A percentile compares a stretch with the other conserved stretches of the same genome.
These are phyloP conservation scores for Letharia columbiana DNA, from an alignment of 495 filamentous ascomycete genomes.

Conservation along the genomic window DNA sequence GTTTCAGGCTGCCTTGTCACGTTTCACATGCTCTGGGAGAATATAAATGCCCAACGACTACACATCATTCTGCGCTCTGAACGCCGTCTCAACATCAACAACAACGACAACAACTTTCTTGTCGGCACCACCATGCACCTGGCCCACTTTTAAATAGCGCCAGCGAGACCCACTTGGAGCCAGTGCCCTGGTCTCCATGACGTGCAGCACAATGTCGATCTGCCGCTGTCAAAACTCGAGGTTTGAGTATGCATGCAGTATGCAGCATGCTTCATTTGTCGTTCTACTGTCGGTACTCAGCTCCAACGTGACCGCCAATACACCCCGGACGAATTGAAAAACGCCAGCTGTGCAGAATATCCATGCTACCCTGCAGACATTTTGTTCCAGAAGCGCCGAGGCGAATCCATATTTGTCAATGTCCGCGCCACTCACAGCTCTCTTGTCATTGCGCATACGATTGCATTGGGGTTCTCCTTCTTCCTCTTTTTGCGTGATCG, in stretches of 20 bases:
- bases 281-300: neutral
- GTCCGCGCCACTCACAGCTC: constrained; percentile 10
- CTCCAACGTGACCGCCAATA: neutral
- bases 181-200: neutral
- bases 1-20: neutral
- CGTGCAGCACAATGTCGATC: constrained; percentile 12
- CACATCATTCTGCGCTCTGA: neutral
- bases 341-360: neutral
- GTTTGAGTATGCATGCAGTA: neutral
- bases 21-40: neutral
- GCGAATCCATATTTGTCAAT: constrained; percentile 3
- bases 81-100: neutral
- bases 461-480: constrained; percentile 4
- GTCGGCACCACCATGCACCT: neutral
- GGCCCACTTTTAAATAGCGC: neutral
- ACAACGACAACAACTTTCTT: neutral
- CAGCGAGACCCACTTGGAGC: neutral
- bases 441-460: constrained; percentile 12
- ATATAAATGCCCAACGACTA: neutral
- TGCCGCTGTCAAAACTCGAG: constrained; percentile 16
- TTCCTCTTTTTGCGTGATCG: constrained; percentile 4
- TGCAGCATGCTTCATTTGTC: constrained; percentile 4
- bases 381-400: constrained; percentile 12
- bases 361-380: constrained; percentile 3
- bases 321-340: constrained; percentile 1